A percentile compares a stretch with the other conserved stretches of the same genome.
These are phyloP conservation scores for Mollisiaceae sp. DNA, from an alignment of 2,329 filamentous ascomycete genomes.

Conservation along the genomic window DNA sequence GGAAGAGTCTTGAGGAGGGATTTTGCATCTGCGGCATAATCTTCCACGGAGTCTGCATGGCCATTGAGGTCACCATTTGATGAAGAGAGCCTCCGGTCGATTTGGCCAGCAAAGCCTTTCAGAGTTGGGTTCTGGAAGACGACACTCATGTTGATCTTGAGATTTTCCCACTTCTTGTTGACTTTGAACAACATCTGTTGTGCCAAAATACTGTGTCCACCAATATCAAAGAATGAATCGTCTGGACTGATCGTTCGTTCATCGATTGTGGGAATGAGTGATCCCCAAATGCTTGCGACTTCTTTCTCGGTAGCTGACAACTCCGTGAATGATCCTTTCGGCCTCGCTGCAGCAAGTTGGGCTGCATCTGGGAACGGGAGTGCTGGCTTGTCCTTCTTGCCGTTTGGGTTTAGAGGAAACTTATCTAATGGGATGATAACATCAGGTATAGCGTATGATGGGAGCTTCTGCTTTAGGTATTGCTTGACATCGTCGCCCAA, in stretches of 20 bases:
- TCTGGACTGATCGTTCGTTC: slow-evolving; percentile 68
- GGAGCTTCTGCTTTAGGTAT: slow-evolving; percentile 73
- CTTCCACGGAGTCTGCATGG: slow-evolving; percentile 51
- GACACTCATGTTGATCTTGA: slow-evolving; percentile 70
- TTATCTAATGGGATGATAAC: slow-evolving; percentile 74
- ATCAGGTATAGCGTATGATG: slow-evolving; percentile 76
- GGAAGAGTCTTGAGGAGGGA: slow-evolving; percentile 45
- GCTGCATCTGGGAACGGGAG: slow-evolving; percentile 81
- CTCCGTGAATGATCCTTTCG: slow-evolving; percentile 48
- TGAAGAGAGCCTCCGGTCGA: slow-evolving; percentile 50
- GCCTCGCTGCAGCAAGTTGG: slow-evolving; percentile 62
- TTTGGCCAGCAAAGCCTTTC: slow-evolving; percentile 53
- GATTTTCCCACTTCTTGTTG: slow-evolving; percentile 62
- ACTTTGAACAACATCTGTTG: slow-evolving; percentile 80
- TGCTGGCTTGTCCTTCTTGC: slow-evolving; percentile 80
- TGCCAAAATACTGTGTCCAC: slow-evolving; percentile 80
- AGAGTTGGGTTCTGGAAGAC: slow-evolving; percentile 73
- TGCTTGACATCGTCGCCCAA: slow-evolving; percentile 62
- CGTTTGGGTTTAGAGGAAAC: slow-evolving; percentile 83
- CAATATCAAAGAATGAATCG: slow-evolving; percentile 77
- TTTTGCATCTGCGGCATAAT: slow-evolving; percentile 52
- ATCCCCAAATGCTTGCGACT: slow-evolving; percentile 75
- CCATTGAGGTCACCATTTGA: slow-evolving; percentile 34
- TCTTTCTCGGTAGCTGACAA: slow-evolving; percentile 64
- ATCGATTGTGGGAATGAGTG: slow-evolving; percentile 69